Conservation (phyloP, 176 grass and related monocot genomes). For the Triticum timopheevii region DNA sequence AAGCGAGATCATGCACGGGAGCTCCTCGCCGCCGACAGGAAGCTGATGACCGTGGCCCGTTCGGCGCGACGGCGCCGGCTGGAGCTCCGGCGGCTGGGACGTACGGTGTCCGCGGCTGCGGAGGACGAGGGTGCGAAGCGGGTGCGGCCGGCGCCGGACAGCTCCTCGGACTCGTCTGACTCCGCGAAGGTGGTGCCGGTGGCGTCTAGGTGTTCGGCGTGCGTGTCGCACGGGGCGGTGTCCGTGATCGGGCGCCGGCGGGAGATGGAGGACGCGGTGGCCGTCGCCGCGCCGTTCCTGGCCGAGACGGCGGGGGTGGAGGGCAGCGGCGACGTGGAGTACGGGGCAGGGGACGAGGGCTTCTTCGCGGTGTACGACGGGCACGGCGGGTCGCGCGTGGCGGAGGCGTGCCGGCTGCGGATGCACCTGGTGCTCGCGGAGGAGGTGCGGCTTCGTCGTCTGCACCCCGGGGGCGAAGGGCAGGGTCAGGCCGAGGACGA, state of each 20-base stretch:
- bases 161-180: not conserved
- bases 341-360: not conserved
- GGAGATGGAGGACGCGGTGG: conserved; percentile 63
- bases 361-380: conserved; percentile 73
- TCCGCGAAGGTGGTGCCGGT: conserved; percentile 3
- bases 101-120: not conserved
- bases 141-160: not conserved
- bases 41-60: not conserved
- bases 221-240: conserved; percentile 35
- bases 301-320: not conserved
- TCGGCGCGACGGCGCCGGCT: conserved; percentile 16
- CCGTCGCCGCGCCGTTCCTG: conserved; percentile 22
- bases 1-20: not conserved
- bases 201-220: not conserved
- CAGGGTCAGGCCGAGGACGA: not conserved
- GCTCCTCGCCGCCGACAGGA: not conserved
- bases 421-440: conserved; percentile 76
- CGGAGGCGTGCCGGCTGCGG: conserved; percentile 44
- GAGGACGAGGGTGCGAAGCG: conserved; percentile 22
- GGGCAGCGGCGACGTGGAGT: not conserved
- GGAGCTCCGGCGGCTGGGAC: conserved; percentile 5
- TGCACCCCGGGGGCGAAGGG: not conserved
- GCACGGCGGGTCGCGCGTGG: conserved; percentile 49
- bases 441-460: conserved; percentile 37
- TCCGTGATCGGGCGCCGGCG: conserved; percentile 46